phyloP scores from a whole-genome alignment of 371 early-diverging fungal species.

The Chytridium lagenaria region DNA sequence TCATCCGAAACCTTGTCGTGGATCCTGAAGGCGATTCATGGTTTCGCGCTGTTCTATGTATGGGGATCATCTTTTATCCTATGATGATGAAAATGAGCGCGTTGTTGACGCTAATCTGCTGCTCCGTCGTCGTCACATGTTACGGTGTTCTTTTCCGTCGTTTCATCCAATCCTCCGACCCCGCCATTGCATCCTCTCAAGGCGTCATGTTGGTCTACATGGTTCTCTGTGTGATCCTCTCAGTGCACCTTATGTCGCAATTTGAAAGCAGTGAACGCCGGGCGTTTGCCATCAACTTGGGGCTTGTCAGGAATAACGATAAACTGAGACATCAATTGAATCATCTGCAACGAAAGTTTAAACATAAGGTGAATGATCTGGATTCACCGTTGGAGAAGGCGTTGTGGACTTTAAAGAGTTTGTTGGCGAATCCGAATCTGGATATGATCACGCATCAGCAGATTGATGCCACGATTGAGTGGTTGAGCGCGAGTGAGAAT shows the following conservation, averaged over 20 bases:
- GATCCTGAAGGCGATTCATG: slow-evolving; percentile 31
- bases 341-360: slow-evolving; percentile 31
- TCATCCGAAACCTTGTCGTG: slow-evolving; percentile 11
- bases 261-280: slow-evolving; percentile 21
- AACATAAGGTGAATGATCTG: slow-evolving; percentile 41
- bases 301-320: slow-evolving; percentile 27
- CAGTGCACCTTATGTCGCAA: not conserved
- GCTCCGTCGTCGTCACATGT: not conserved
- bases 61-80: slow-evolving; percentile 16
- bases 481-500: slow-evolving; percentile 28
- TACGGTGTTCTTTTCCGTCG: not conserved
- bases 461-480: slow-evolving; percentile 17
- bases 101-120: slow-evolving; percentile 14
- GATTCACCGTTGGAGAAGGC: slow-evolving; percentile 55
- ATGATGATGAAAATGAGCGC: slow-evolving; percentile 23
- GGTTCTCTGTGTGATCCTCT: not conserved
- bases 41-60: slow-evolving; percentile 22
- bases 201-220: not conserved
- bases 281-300: slow-evolving; percentile 22
- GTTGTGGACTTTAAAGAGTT: slow-evolving; percentile 32
- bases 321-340: slow-evolving; percentile 26
- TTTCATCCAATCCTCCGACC: not conserved
- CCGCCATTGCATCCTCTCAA: not conserved
- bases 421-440: slow-evolving; percentile 40
- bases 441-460: slow-evolving; percentile 23